Evolutionary conservation across 768 basidiomycete genomes (phyloP).

Genomic region (Chiua virens): DNA sequence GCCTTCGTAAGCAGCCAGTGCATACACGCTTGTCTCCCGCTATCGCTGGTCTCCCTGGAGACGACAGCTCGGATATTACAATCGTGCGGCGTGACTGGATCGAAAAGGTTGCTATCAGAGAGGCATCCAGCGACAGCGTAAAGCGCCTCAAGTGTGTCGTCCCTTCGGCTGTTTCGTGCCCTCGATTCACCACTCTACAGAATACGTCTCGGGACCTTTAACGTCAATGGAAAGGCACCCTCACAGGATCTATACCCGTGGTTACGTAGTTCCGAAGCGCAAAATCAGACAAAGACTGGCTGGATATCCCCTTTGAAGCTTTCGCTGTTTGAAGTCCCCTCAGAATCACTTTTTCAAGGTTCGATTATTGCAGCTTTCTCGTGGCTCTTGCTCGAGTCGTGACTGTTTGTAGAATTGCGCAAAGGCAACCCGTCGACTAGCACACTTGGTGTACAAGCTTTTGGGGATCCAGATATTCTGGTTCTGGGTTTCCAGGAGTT

Average conservation of each 20-base stretch:
- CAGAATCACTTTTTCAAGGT: slow-evolving; percentile 25
- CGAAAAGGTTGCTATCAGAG: slow-evolving; percentile 39
- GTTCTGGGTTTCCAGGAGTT: slow-evolving; percentile 83
- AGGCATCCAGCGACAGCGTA: slow-evolving; percentile 23
- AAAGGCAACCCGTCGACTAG: neutral
- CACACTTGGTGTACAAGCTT: slow-evolving; percentile 17
- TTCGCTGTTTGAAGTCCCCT: slow-evolving; percentile 34
- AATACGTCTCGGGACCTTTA: slow-evolving; percentile 77
- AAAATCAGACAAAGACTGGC: slow-evolving; percentile 3
- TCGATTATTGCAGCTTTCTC: neutral
- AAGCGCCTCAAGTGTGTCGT: slow-evolving; percentile 23
- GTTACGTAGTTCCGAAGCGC: slow-evolving; percentile 40
- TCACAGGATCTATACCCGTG: slow-evolving; percentile 71
- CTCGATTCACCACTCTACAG: slow-evolving; percentile 33
- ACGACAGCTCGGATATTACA: slow-evolving; percentile 59
- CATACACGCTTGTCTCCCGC: slow-evolving; percentile 56
- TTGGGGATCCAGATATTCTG: slow-evolving; percentile 61
- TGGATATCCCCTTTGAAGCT: slow-evolving; percentile 37
- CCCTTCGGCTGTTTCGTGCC: neutral
- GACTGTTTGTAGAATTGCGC: slow-evolving; percentile 5
- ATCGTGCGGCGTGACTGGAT: slow-evolving; percentile 69
- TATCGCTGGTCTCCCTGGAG: slow-evolving; percentile 59
- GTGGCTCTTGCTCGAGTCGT: neutral
- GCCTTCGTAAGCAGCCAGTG: slow-evolving; percentile 47
- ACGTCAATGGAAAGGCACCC: slow-evolving; percentile 77